These are phyloP conservation scores for Ceratobasidium sp. DNA, from an alignment of 1,284 basidiomycete species.

Conservation along the genomic window DNA sequence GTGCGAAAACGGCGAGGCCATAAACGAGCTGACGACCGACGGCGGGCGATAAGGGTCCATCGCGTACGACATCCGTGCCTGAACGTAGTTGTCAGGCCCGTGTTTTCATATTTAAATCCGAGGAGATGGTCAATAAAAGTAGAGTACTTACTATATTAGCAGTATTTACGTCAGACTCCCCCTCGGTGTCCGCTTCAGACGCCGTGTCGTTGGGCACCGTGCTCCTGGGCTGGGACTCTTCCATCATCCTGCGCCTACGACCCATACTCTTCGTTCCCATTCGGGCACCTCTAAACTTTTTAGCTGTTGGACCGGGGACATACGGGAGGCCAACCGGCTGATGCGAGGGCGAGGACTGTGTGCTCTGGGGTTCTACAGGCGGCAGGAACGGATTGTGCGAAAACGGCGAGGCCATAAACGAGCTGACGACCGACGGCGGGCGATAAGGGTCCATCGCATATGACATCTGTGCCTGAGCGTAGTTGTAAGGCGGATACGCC, in stretches of 20 bases:
- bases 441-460: slow-evolving; percentile 44
- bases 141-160: too few species aligned
- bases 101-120: too few species aligned
- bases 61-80: slow-evolving; percentile 35
- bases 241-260: slow-evolving; percentile 29
- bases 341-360: slow-evolving; percentile 41
- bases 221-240: slow-evolving; percentile 65
- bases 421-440: slow-evolving; percentile 47
- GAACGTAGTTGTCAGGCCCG: slow-evolving; percentile 30
- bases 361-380: slow-evolving; percentile 41
- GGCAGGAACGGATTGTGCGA: slow-evolving; percentile 49
- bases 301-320: slow-evolving; percentile 13
- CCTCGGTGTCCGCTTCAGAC: slow-evolving; percentile 67
- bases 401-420: slow-evolving; percentile 46
- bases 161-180: too few species aligned
- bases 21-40: slow-evolving; percentile 46
- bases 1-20: slow-evolving; percentile 47
- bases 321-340: slow-evolving; percentile 43
- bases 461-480: slow-evolving; percentile 30
- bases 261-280: slow-evolving; percentile 36
- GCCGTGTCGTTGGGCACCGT: slow-evolving; percentile 82
- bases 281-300: slow-evolving; percentile 5
- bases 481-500: slow-evolving; percentile 26
- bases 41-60: slow-evolving; percentile 46
- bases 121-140: too few species aligned